Percentiles rank a stretch among this genome's conserved stretches.
Conservation (phyloP, 2,329 filamentous ascomycete genomes). For the Passalora sequoiae region DNA sequence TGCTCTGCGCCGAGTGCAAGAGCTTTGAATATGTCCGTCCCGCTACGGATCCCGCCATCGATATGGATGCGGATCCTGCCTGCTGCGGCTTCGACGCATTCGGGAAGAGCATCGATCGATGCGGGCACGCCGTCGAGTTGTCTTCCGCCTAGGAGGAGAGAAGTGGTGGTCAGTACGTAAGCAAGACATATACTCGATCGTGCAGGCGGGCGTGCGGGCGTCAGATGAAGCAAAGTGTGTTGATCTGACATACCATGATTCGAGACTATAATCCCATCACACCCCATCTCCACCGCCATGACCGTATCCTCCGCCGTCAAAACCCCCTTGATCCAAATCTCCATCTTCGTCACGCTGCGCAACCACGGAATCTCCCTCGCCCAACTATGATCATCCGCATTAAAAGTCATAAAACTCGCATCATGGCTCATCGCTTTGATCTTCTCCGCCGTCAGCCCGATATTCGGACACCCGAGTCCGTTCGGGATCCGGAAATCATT, state of each 20-base stretch:
- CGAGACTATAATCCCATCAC: constrained; percentile 38
- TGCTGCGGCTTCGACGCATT: constrained; percentile 36
- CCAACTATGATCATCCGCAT: constrained; percentile 30
- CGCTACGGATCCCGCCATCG: constrained; percentile 55
- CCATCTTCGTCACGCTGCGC: constrained; percentile 43
- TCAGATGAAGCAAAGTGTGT: too few species aligned
- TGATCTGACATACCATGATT: constrained; percentile 10
- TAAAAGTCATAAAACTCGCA: constrained; percentile 26
- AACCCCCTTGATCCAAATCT: constrained; percentile 46
- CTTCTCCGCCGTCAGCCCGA: constrained; percentile 24
- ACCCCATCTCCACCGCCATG: constrained; percentile 41
- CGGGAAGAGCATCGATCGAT: constrained; percentile 46
- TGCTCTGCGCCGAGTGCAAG: constrained; percentile 49
- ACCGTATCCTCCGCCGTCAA: constrained; percentile 39
- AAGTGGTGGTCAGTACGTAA: too few species aligned
- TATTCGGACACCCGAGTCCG: constrained; percentile 21
- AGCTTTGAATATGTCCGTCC: constrained; percentile 55
- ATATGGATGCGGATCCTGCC: constrained; percentile 56
- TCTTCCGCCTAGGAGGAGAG: constrained; percentile 48
- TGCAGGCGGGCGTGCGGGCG: too few species aligned
- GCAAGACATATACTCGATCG: too few species aligned
- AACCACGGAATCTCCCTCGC: constrained; percentile 46
- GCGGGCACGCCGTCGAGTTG: constrained; percentile 54
- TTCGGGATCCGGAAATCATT: constrained; percentile 44
- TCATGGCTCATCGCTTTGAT: constrained; percentile 30